Evolutionary conservation across 2,329 filamentous ascomycete species (phyloP).

Genomic region (Nigrograna mackinnonii): DNA sequence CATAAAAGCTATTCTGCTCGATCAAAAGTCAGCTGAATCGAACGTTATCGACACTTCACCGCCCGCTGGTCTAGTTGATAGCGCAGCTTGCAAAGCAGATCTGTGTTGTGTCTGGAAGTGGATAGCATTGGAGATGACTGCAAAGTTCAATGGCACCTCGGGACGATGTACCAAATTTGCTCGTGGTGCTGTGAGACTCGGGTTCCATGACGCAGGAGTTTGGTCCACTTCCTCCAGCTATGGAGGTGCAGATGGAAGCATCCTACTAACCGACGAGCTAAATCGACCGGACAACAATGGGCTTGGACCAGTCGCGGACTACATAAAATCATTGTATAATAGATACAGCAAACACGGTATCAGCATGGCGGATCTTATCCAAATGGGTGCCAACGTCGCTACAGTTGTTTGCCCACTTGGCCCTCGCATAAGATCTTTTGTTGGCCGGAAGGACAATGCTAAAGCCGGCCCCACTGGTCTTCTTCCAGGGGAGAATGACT

Average conservation of each 20-base stretch:
- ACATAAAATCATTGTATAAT: slow-evolving; percentile 34
- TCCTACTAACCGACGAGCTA: slow-evolving; percentile 34
- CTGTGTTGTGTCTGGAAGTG: slow-evolving; percentile 41
- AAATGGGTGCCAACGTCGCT: slow-evolving; percentile 41
- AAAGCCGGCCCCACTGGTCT: slow-evolving; percentile 36
- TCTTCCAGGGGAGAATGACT: slow-evolving; percentile 35
- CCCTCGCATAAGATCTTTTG: slow-evolving; percentile 40
- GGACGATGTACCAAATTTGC: slow-evolving; percentile 37
- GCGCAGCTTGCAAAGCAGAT: slow-evolving; percentile 36
- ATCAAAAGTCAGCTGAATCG: slow-evolving; percentile 25
- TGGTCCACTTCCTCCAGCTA: slow-evolving; percentile 30
- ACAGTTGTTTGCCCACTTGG: slow-evolving; percentile 44
- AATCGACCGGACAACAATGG: slow-evolving; percentile 32
- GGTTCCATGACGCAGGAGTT: slow-evolving; percentile 37
- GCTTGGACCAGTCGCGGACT: slow-evolving; percentile 24
- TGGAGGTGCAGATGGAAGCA: slow-evolving; percentile 38
- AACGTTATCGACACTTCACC: slow-evolving; percentile 22
- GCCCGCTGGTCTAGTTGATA: slow-evolving; percentile 31
- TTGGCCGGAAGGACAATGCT: slow-evolving; percentile 42
- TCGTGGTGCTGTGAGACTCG: slow-evolving; percentile 33
- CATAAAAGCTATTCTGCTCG: slow-evolving; percentile 37
- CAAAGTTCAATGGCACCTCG: slow-evolving; percentile 35
- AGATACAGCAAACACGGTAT: slow-evolving; percentile 39
- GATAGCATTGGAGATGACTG: slow-evolving; percentile 37
- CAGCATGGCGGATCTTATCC: slow-evolving; percentile 43